These are phyloP conservation scores for Marsdenia floribunda DNA, from an alignment of 257 asterid species.

Conservation along the genomic window DNA sequence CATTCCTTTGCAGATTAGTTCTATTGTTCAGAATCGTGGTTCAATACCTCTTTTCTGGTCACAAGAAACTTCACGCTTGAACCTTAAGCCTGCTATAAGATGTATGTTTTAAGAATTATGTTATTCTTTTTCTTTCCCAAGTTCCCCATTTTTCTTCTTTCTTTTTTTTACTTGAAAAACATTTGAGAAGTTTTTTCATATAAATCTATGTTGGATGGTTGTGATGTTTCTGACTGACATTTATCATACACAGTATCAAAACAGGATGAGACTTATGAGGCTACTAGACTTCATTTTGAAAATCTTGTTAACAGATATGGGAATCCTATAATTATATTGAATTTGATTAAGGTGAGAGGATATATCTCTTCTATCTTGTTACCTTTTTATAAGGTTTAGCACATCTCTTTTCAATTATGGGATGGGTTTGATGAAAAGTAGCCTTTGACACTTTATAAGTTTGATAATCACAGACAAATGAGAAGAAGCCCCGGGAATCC, in stretches of 20 bases:
- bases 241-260: conserved; percentile 63
- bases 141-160: background rate
- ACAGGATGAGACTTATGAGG: conserved; percentile 79
- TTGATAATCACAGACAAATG: conserved; percentile 62
- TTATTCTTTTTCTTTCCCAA: background rate
- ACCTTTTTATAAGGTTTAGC: background rate
- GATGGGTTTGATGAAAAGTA: background rate
- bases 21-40: conserved; percentile 96
- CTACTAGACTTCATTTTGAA: conserved; percentile 90
- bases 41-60: conserved; percentile 99
- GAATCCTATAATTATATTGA: conserved; percentile 82
- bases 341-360: conserved; percentile 80
- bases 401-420: background rate
- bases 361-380: background rate
- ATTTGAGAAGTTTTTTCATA: background rate
- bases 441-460: conserved; percentile 13
- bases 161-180: background rate
- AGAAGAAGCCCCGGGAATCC: conserved; percentile 93
- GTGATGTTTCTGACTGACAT: conserved; percentile 13
- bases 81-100: conserved; percentile 86
- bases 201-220: background rate
- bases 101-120: conserved; percentile 43
- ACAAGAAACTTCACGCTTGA: conserved; percentile 91
- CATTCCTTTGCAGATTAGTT: conserved; percentile 63
- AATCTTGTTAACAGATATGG: conserved; percentile 89